A percentile compares a stretch with the other conserved stretches of the same genome.
Evolutionary conservation across 2,329 filamentous ascomycete genomes (phyloP).

Genomic region (Cladosporium halotolerans): DNA sequence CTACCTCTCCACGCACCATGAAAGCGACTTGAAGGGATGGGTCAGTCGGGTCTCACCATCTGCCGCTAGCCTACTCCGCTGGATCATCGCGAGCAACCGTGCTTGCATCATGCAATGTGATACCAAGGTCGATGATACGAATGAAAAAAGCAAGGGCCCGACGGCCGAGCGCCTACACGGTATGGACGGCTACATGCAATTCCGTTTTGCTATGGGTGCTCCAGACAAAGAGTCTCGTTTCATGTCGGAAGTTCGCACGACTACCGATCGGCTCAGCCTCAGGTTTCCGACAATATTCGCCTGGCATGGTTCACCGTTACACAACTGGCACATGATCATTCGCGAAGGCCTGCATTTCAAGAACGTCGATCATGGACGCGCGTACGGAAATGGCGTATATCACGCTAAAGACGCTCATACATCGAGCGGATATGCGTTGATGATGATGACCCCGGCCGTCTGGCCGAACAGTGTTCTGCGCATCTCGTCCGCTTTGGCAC

Average conservation of each 20-base stretch:
- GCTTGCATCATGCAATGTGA: conserved; percentile 79
- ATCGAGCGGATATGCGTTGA: conserved; percentile 48
- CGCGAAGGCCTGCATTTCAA: conserved; percentile 73
- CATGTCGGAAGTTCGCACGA: conserved; percentile 51
- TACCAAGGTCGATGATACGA: conserved; percentile 20
- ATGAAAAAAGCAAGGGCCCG: background rate
- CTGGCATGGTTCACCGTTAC: conserved; percentile 72
- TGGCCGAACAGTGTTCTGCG: conserved; percentile 66
- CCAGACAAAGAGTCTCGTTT: conserved; percentile 82
- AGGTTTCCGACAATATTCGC: conserved; percentile 68
- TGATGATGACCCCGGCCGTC: conserved; percentile 9
- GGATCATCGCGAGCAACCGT: conserved; percentile 85
- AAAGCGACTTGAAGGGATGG: conserved; percentile 46
- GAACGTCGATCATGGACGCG: conserved; percentile 56
- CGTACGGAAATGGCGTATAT: conserved; percentile 76
- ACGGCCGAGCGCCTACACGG: conserved; percentile 49
- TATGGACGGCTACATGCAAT: conserved; percentile 67
- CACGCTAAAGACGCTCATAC: conserved; percentile 57
- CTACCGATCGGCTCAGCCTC: conserved; percentile 35
- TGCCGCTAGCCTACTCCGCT: conserved; percentile 64
- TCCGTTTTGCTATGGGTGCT: conserved; percentile 79
- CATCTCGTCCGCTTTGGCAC: conserved; percentile 55
- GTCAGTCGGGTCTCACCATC: conserved; percentile 56
- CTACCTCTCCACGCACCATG: conserved; percentile 37
- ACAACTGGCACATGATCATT: conserved; percentile 88